Conservation (phyloP, 2,329 filamentous ascomycete species). For the Hirsutella minnesotensis region DNA sequence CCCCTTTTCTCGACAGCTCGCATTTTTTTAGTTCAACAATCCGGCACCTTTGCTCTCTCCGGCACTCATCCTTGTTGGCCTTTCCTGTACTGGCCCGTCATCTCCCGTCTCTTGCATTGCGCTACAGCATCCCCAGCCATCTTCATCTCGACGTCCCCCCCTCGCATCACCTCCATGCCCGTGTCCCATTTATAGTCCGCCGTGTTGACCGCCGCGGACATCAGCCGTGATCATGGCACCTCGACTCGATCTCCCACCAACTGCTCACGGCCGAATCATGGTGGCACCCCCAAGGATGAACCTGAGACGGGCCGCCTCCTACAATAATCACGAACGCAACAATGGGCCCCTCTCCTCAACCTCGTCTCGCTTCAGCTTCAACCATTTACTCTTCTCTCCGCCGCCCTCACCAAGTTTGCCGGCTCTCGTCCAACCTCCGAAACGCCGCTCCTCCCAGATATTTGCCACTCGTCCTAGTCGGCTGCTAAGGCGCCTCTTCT, state of each 20-base stretch:
- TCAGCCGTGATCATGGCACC: slow-evolving; percentile 26
- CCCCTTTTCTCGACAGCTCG: too few species aligned
- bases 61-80: too few species aligned
- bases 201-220: background rate
- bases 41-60: too few species aligned
- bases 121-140: background rate
- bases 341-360: slow-evolving; percentile 40
- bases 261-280: slow-evolving; percentile 36
- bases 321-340: slow-evolving; percentile 38
- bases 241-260: slow-evolving; percentile 29
- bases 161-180: background rate
- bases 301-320: slow-evolving; percentile 46
- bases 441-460: slow-evolving; percentile 43
- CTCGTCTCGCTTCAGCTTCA: slow-evolving; percentile 53
- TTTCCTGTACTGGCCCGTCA: background rate
- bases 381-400: slow-evolving; percentile 52
- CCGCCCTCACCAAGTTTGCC: slow-evolving; percentile 64
- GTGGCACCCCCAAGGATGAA: slow-evolving; percentile 44
- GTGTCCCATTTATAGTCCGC: background rate
- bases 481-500: slow-evolving; percentile 43
- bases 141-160: background rate
- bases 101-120: background rate
- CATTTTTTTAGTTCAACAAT: too few species aligned
- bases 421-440: slow-evolving; percentile 51
- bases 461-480: slow-evolving; percentile 39